Evolutionary conservation across 2,329 filamentous ascomycete genomes (phyloP).

Genomic region (Phaeophleospora eucalypticola): DNA sequence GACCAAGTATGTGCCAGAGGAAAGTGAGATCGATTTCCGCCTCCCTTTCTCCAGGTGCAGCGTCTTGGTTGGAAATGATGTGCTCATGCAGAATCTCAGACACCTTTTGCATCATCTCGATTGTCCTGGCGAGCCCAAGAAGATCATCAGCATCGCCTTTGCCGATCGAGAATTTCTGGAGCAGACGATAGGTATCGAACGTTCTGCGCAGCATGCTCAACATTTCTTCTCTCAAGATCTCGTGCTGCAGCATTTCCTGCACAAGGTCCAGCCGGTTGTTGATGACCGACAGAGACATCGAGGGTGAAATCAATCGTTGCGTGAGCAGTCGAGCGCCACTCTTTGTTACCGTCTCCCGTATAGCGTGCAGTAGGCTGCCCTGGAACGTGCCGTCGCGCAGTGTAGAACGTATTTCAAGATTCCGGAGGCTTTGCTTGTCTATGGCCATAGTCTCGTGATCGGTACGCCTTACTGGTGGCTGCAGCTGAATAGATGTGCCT

Average conservation of each 20-base stretch:
- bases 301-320: constrained; percentile 81
- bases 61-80: constrained; percentile 34
- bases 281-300: constrained; percentile 78
- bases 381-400: constrained; percentile 72
- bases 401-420: constrained; percentile 83
- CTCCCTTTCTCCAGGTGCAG: constrained; percentile 16
- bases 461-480: constrained; percentile 72
- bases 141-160: constrained; percentile 91
- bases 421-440: constrained; percentile 84
- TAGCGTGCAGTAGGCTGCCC: constrained; percentile 84
- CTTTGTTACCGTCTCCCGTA: constrained; percentile 84
- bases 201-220: constrained; percentile 65
- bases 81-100: constrained; percentile 42
- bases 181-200: constrained; percentile 80
- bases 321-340: constrained; percentile 81
- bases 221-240: constrained; percentile 66
- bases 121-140: constrained; percentile 75
- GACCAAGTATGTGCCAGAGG: constrained; percentile 39
- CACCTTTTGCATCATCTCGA: constrained; percentile 68
- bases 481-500: constrained; percentile 73
- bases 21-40: constrained; percentile 20
- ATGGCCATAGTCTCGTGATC: constrained; percentile 78
- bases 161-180: constrained; percentile 91
- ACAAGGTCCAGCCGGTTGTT: constrained; percentile 78
- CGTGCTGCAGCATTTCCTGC: constrained; percentile 63